These are phyloP conservation scores for Naumovozyma baii DNA, from an alignment of 805 yeast genomes.

Conservation along the genomic window DNA sequence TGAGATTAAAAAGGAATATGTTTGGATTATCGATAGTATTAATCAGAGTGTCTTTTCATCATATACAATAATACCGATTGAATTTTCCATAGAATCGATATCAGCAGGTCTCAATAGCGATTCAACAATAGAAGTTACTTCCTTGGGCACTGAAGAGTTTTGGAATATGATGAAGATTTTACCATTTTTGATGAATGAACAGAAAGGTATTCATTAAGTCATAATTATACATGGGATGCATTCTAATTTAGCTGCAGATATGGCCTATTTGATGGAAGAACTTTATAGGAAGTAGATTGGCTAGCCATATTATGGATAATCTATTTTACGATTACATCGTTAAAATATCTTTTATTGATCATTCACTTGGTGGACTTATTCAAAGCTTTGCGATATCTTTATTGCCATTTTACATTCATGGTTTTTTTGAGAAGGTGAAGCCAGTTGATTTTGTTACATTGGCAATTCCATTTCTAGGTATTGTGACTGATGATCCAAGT, in stretches of 20 bases:
- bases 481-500: slow-evolving; percentile 65
- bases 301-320: slow-evolving; percentile 48
- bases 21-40: slow-evolving; percentile 62
- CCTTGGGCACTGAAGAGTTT: slow-evolving; percentile 49
- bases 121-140: slow-evolving; percentile 35
- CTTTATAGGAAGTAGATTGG: slow-evolving; percentile 52
- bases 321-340: slow-evolving; percentile 35
- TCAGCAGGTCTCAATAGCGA: not conserved
- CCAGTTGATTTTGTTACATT: slow-evolving; percentile 63
- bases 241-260: slow-evolving; percentile 66
- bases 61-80: slow-evolving; percentile 51
- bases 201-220: slow-evolving; percentile 52
- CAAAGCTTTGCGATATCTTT: slow-evolving; percentile 74
- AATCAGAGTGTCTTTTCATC: slow-evolving; percentile 63
- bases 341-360: slow-evolving; percentile 66
- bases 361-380: slow-evolving; percentile 69
- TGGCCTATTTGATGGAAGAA: slow-evolving; percentile 63
- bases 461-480: slow-evolving; percentile 70
- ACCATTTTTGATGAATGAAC: slow-evolving; percentile 30
- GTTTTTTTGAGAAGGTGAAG: slow-evolving; percentile 46
- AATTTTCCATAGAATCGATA: slow-evolving; percentile 34
- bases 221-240: slow-evolving; percentile 69
- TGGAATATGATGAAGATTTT: slow-evolving; percentile 42
- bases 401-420: slow-evolving; percentile 56
- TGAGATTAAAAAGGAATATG: slow-evolving; percentile 43